A percentile compares a stretch with the other conserved stretches of the same genome.
These are phyloP conservation scores for Starmera stellimalicola DNA, from an alignment of 1,139 yeast genomes.

Conservation along the genomic window DNA sequence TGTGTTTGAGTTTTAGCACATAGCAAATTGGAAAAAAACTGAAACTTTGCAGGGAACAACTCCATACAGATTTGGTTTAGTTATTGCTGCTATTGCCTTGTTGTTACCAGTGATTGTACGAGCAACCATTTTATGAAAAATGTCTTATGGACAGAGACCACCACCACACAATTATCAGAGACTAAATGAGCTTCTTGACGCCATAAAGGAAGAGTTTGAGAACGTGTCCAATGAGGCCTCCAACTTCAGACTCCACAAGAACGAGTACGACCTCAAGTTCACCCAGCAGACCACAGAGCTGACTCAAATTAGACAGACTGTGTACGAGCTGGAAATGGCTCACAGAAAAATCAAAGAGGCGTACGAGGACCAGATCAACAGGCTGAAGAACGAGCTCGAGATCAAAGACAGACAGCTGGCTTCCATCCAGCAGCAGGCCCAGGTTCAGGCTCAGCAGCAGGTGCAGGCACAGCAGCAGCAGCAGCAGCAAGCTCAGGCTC, in stretches of 20 bases:
- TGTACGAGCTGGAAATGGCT: slow-evolving; percentile 87
- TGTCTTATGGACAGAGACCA: slow-evolving; percentile 19
- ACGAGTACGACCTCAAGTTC: slow-evolving; percentile 84
- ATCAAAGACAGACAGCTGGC: slow-evolving; percentile 54
- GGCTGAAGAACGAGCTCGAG: slow-evolving; percentile 81
- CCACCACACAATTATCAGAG: slow-evolving; percentile 16
- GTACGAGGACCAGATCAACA: slow-evolving; percentile 84
- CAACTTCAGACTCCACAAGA: slow-evolving; percentile 81
- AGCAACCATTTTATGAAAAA: too few species aligned
- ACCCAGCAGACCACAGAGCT: slow-evolving; percentile 90
- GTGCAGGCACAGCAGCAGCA: slow-evolving; percentile 15
- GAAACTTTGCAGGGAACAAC: too few species aligned
- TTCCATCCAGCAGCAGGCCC: slow-evolving; percentile 27
- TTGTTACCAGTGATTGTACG: too few species aligned
- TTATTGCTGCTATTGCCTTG: too few species aligned
- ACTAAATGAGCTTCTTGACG: slow-evolving; percentile 69
- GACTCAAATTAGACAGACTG: slow-evolving; percentile 91
- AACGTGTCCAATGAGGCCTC: slow-evolving; percentile 81
- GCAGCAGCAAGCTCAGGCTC: slow-evolving; percentile 17
- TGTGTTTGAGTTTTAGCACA: too few species aligned
- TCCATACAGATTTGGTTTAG: too few species aligned
- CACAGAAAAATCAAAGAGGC: slow-evolving; percentile 94
- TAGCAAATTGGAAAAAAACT: too few species aligned
- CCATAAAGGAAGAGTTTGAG: slow-evolving; percentile 87
- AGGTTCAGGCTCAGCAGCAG: slow-evolving; percentile 19